Conservation (phyloP, 2,329 filamentous ascomycete species). For the Neonectria neomacrospora region DNA sequence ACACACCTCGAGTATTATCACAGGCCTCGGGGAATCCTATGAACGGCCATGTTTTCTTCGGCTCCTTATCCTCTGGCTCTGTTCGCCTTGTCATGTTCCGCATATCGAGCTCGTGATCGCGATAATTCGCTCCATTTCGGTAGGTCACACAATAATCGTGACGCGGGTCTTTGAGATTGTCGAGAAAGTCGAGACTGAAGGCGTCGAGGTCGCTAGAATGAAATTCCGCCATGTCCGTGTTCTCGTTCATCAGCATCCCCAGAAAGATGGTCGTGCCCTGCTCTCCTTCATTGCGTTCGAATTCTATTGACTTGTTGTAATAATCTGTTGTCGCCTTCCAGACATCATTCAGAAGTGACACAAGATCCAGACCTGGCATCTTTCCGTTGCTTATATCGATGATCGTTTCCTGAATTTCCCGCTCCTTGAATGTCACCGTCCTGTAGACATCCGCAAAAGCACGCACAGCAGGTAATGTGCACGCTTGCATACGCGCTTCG, state of each 20-base stretch:
- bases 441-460: too few species aligned
- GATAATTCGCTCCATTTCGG: conserved; percentile 37
- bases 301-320: conserved; percentile 3
- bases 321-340: conserved; percentile 26
- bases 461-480: too few species aligned
- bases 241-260: conserved; percentile 28
- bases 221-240: conserved; percentile 23
- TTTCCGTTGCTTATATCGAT: conserved; percentile 16
- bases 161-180: not conserved
- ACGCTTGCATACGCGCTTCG: not conserved
- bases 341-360: conserved; percentile 13
- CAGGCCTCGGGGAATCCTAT: not conserved
- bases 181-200: conserved; percentile 37
- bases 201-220: conserved; percentile 33
- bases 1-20: not conserved
- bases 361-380: conserved; percentile 8
- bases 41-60: not conserved
- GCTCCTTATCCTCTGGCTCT: not conserved
- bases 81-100: not conserved
- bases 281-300: too few species aligned
- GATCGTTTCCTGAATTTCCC: conserved; percentile 26
- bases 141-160: conserved; percentile 28
- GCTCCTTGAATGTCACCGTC: conserved; percentile 27
- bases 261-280: too few species aligned
- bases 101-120: not conserved